Base-by-base conservation (phyloP, 2,329 filamentous ascomycete species). In the Cyphellophora attinorum region DNA sequence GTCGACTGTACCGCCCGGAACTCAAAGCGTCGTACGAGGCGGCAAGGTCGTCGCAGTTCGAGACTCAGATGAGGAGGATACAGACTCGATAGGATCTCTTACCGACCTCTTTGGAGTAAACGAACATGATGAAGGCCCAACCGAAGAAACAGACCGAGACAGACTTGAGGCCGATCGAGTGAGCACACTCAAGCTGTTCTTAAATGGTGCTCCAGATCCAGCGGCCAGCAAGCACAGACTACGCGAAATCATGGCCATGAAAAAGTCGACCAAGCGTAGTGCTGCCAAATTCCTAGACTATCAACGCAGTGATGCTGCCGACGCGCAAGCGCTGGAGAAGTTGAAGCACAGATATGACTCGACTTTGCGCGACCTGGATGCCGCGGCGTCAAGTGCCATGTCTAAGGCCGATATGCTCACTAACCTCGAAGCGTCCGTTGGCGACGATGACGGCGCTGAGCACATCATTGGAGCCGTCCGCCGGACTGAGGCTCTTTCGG, bases 41-140 rank as follows among this genome's bases (percentile, higher is more conserved):
- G 72, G 72, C 3, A 53, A 65, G 34, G 56, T 67, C 36, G 53
- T 68, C 3, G 48, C 39, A 16, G 63, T 88, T 27, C 68, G 68
- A 29, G 78, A 74, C 35, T 86, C 83, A 0, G 83, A 88, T 49
- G 79, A 81, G 6, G 80, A 82, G n/a, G 71, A 71, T 12, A 70
- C 68, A 17, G 68, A 72, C 31, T 79, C 79, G 0, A 62, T 72
- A 38, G 64, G 59, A 33, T 70, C 66, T 2, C 50, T 75, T 13
- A 68, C 70, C 39, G 64, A 70, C 28, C 54, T 79, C 2, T 50
- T 70, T 11, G 47, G 49, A 13, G 49, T 40, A 21, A 37, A 45
- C 11, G 39, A 44, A 18, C 40, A 44, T 27, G 35, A 36, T 6
- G 25, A 34, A 18, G 29, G 12, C 4, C 37, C 39, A 18, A 33